Evolutionary conservation across 2,329 filamentous ascomycete species (phyloP), one percentile per base, ranked within the genome.

Genomic region (Hymenoscyphus repandus): DNA sequence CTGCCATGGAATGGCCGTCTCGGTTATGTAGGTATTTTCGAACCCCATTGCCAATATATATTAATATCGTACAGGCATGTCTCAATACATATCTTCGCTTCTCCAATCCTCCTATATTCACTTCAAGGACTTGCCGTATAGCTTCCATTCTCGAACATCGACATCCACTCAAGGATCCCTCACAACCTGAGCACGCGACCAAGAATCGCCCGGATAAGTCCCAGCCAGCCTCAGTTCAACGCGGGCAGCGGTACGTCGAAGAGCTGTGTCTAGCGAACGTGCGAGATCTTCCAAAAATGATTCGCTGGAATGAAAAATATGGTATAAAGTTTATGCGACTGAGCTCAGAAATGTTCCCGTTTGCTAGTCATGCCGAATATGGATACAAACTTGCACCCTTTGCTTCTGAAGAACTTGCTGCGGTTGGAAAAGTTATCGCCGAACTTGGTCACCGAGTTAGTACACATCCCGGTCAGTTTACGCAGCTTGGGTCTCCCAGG

Each of bases 301-400:
- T 96, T 7, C 79, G 82, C 1, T 97, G 92, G 92, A 96, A 97
- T 64, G 85, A 95, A 57, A 87, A 82, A 59, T 96, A 92, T 58
- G 85, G 86, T 36, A 97, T 97, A 69, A 91, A 83, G 59, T 96
- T 97, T 67, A 82, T 97, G 80, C 82, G 92, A 1, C 74, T 97
- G 17, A 95, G 89, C 59, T 95, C 89, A 49, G 92, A 96, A 61
- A 96, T 96, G 88, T 97, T 97, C 58, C 92, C 92, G 0, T 96
- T 96, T 66, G 92, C 92, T 1, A 95, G 88, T 57, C 92, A 97
- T 63, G 78, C 80, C 20, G 86, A 89, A 55, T 86, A 95, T 58
- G 92, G 91, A 0, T 97, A 97, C 68, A 86, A 82, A 59, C 75
- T 97, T 11, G 84, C 83, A 0, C 85, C 88, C 0, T 96, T 96